Evolutionary conservation across 1,139 yeast genomes (phyloP), one percentile per base, ranked within the genome.

Genomic region (Magnusiomyces ingens): DNA sequence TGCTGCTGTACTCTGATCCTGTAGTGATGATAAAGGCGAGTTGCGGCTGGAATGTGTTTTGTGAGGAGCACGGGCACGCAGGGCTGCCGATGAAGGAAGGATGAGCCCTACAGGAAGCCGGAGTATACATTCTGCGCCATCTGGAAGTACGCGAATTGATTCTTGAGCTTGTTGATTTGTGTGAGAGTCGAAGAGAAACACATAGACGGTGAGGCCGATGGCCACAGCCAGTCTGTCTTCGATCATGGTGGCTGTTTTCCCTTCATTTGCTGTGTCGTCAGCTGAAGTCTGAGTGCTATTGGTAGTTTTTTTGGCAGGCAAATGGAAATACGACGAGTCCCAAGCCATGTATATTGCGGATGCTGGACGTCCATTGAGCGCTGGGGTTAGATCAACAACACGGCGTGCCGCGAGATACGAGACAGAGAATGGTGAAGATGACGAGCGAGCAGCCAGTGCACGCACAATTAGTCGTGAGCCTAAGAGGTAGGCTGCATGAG

Each of bases 171-270:
- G 32, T 5, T 26, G 8, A 5, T 26, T 26, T 26, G 32, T 26
- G 4, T 5, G 40, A 4, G 32, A 42, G 6, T 18, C 19, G 26
- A 47, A 37, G 37, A 37, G 32, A 47, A 47, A 47, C 10, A 47
- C 18, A 17, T 37, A 47, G 6, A 47, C 22, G 17, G 15, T 35
- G 2, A 47, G 41, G 5, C 49, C 49, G 12, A 47, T 26, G 1
- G 26, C 42, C 6, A 47, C 49, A 13, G 49, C 49, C 35, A 47
- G 44, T 11, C 43, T 18, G 32, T 47, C 49, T 37, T 47, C 43
- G n/a, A 37, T 37, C 3, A 35, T 13, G 4, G 35, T 17, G 15
- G 10, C 17, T 11, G 17, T 21, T 18, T 29, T 26, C 6, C 12
- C 8, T 26, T 29, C 8, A 3, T 6, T 5, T 45, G 48, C 6